Conservation (phyloP, 495 filamentous ascomycete genomes). For the Penicillium ochrochloron region DNA sequence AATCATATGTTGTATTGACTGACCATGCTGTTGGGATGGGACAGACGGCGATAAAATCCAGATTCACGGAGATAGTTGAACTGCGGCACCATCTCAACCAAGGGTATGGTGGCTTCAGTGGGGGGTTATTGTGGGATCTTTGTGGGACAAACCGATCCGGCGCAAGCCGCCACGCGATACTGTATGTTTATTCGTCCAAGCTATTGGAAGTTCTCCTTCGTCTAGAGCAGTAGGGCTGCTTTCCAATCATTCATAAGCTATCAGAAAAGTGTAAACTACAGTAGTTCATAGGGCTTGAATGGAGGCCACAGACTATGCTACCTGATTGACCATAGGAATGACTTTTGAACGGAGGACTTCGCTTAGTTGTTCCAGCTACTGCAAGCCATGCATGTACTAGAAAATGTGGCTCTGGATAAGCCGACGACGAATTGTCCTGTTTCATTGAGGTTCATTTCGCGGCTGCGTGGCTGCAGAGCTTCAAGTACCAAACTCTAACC, state of each 20-base stretch:
- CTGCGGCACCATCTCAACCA: background rate
- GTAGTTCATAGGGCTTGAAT: no score
- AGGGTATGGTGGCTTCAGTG: background rate
- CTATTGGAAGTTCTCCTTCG: no score
- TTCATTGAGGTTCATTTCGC: background rate
- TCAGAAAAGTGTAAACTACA: no score
- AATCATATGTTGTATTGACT: no score
- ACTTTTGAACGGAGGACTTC: background rate
- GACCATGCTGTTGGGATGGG: background rate
- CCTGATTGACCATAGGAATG: background rate
- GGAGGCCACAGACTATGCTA: background rate
- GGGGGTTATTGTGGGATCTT: background rate
- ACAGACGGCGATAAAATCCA: background rate
- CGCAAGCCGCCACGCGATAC: background rate
- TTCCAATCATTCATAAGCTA: no score
- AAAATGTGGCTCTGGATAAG: background rate
- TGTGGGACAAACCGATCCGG: background rate
- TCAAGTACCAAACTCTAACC: background rate
- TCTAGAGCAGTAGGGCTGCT: no score
- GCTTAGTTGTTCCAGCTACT: background rate
- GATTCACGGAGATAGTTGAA: background rate
- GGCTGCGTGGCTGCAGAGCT: background rate
- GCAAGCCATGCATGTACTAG: background rate
- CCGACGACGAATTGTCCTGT: background rate
- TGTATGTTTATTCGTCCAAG: no score